Conservation (phyloP, 371 early-diverging fungal genomes). For the Lichtheimia corymbifera region DNA sequence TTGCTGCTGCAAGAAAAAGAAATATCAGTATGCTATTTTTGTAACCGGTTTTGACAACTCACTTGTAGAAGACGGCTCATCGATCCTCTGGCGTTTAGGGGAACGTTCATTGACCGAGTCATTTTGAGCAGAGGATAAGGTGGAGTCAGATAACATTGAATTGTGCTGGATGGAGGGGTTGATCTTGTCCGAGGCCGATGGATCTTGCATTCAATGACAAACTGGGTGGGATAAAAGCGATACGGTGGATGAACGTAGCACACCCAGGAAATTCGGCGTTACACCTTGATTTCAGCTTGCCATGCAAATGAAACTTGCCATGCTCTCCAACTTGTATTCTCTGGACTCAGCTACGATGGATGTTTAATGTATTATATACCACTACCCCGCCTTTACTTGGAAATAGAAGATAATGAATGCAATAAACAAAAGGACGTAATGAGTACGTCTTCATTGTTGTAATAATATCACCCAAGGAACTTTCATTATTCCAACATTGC, state of each 20-base stretch:
- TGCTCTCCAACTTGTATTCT: too few relatives aligned
- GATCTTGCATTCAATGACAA: neutral
- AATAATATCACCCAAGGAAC: too few relatives aligned
- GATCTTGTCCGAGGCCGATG: neutral
- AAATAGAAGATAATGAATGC: too few relatives aligned
- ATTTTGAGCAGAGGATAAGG: neutral
- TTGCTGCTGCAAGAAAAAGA: neutral
- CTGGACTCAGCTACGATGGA: too few relatives aligned
- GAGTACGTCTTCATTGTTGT: neutral
- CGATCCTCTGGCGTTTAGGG: slow-evolving; percentile 1
- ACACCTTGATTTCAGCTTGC: too few relatives aligned
- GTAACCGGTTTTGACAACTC: neutral
- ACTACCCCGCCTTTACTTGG: too few relatives aligned
- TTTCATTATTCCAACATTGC: neutral
- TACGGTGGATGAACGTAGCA: neutral
- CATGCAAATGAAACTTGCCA: too few relatives aligned
- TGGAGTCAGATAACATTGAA: neutral
- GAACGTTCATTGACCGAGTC: slow-evolving; percentile 5
- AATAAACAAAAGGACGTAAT: too few relatives aligned
- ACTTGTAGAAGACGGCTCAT: neutral
- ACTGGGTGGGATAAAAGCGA: neutral
- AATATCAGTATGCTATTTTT: neutral
- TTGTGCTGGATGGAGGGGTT: neutral
- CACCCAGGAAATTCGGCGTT: neutral
- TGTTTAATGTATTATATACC: too few relatives aligned